phyloP scores from a whole-genome alignment of 306 rosid species.

The Albizia julibrissin region DNA sequence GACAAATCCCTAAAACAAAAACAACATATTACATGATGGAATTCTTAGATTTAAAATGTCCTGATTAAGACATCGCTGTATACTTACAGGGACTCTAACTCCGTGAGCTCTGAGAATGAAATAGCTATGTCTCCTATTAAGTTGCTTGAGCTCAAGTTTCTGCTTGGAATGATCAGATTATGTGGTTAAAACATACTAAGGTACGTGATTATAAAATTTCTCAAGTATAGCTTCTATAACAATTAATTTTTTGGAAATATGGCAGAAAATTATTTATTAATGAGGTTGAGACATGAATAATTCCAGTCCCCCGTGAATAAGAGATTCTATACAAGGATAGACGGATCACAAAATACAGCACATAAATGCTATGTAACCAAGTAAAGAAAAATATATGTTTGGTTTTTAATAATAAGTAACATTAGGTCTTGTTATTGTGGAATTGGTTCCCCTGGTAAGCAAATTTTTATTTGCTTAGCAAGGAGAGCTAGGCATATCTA shows the following conservation, averaged over 20 bases:
- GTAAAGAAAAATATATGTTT: too few relatives aligned
- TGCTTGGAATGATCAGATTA: neutral
- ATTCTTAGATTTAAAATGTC: neutral
- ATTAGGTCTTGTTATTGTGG: too few relatives aligned
- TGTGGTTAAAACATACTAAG: neutral
- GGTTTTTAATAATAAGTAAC: too few relatives aligned
- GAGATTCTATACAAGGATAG: neutral
- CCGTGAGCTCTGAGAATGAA: neutral
- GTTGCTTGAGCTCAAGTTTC: slow-evolving; percentile 5
- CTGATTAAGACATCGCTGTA: neutral
- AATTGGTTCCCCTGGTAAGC: too few relatives aligned
- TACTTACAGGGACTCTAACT: slow-evolving; percentile 24
- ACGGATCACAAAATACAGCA: too few relatives aligned
- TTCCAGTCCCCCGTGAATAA: neutral
- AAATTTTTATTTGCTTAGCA: too few relatives aligned
- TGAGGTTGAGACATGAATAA: neutral
- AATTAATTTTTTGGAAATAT: neutral
- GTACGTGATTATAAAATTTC: neutral
- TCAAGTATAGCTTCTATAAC: neutral
- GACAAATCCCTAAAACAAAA: slow-evolving; percentile 39
- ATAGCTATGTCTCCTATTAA: neutral
- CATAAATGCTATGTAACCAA: too few relatives aligned
- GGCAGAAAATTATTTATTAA: neutral
- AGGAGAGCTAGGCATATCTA: too few relatives aligned
- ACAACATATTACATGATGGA: neutral